Base-by-base conservation (phyloP, 306 rosid species). In the Ceratonia siliqua region DNA sequence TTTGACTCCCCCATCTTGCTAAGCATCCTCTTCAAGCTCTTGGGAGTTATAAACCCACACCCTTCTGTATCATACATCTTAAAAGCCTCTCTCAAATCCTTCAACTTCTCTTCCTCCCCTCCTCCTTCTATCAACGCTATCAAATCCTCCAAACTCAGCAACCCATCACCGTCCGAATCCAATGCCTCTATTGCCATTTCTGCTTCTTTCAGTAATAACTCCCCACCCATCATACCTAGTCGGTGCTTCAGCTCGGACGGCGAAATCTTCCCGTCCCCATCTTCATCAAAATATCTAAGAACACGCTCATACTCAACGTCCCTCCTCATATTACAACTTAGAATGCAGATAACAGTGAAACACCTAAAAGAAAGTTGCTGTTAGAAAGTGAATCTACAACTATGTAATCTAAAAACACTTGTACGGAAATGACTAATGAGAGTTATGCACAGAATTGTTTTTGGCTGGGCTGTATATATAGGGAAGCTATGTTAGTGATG, bases 131-230 rank as follows among this genome's bases (percentile, higher is more conserved):
- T 76, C n/a, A 93, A 21, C 46, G 21, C 72, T 14, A 83, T 36
- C 68, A 93, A 70, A 81, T 93, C 97, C 18, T 86, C 91, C 78
- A 81, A 71, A 17, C 85, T 75, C 67, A 93, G 56, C 32, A 89
- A 58, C 5, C 98, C 98, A 32, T 93, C 98, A 0, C 96, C 92
- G 9, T 93, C 97, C 0, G 94, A 88, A 78, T 93, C 98, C 81
- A 93, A 52, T 28, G 80, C 46, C 78, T 78, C 84, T 12, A 91
- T 86, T 0, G 82, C 94, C 57, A 68, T 70, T 27, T 93, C 87
- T 0, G 82, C 90, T 65, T 93, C 98, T 7, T 55, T 54, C 35
- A 54, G 52, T 56, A 59, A 21, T 30, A 91, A 25, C 80, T 86
- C 91, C n/a, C 87, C 94, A 0, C 92, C 87, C 68, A 88, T 68